phyloP scores from a whole-genome alignment of 2,329 filamentous ascomycete genomes.

The Polytolypa hystricis region DNA sequence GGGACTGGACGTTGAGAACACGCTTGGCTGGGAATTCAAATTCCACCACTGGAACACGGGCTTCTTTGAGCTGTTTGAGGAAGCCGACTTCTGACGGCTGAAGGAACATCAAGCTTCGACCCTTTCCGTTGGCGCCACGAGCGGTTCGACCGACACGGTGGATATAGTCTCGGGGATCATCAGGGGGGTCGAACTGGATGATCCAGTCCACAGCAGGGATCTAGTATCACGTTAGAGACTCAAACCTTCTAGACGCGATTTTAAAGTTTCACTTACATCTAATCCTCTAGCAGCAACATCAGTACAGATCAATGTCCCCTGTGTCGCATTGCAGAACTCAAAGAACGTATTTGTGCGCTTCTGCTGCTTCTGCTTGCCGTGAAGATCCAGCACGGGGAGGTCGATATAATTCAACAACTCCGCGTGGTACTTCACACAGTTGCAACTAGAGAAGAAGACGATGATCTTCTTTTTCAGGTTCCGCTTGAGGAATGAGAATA shows the following conservation, averaged over 20 bases:
- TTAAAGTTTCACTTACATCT: slow-evolving; percentile 55
- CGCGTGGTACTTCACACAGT: slow-evolving; percentile 89
- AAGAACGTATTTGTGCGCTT: slow-evolving; percentile 99
- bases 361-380: slow-evolving; percentile 97
- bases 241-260: neutral
- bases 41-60: slow-evolving; percentile 85
- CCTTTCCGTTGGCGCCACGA: slow-evolving; percentile 69
- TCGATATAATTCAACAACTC: slow-evolving; percentile 98
- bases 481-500: slow-evolving; percentile 89
- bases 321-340: slow-evolving; percentile 78
- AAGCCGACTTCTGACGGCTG: slow-evolving; percentile 89
- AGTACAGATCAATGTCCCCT: slow-evolving; percentile 86
- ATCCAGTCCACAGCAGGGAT: slow-evolving; percentile 96
- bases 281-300: slow-evolving; percentile 91
- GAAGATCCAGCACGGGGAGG: slow-evolving; percentile 71
- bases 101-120: slow-evolving; percentile 83
- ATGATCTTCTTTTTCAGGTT: slow-evolving; percentile 95
- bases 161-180: slow-evolving; percentile 84
- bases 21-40: slow-evolving; percentile 91
- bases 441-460: slow-evolving; percentile 88
- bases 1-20: slow-evolving; percentile 79
- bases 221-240: slow-evolving; percentile 24
- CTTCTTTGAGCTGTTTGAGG: slow-evolving; percentile 79
- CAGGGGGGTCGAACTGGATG: slow-evolving; percentile 87
- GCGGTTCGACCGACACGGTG: slow-evolving; percentile 94